Conservation (phyloP, 352 stramenopile species). For the Phytophthora podocarpi region DNA sequence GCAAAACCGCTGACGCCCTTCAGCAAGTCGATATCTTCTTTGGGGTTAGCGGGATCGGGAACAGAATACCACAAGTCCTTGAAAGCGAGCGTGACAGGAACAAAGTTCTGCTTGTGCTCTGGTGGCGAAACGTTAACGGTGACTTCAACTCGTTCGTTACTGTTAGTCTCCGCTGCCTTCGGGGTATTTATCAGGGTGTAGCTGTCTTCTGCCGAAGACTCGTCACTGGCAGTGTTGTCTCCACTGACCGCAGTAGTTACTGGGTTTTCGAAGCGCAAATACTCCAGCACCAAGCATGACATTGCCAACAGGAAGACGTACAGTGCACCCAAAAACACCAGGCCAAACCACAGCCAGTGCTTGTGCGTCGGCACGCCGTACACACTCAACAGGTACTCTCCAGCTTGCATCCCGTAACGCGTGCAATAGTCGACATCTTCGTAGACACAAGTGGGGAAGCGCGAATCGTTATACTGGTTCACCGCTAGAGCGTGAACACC, state of each 20-base stretch:
- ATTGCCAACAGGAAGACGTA: conserved; percentile 35
- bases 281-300: conserved; percentile 25
- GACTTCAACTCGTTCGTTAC: too few relatives aligned
- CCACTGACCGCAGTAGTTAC: too few relatives aligned
- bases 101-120: too few relatives aligned
- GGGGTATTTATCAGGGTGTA: conserved; percentile 12
- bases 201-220: too few relatives aligned
- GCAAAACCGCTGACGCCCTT: conserved; percentile 23
- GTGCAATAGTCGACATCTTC: conserved; percentile 21
- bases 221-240: too few relatives aligned
- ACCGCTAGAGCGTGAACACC: conserved; percentile 17
- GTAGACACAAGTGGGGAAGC: conserved; percentile 27
- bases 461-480: conserved; percentile 27
- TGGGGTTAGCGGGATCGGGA: conserved; percentile 20
- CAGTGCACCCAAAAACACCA: conserved; percentile 23
- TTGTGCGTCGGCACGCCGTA: conserved; percentile 24
- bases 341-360: conserved; percentile 27
- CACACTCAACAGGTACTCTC: conserved; percentile 16
- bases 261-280: conserved; percentile 17
- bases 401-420: conserved; percentile 13
- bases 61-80: conserved; percentile 26
- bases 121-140: too few relatives aligned
- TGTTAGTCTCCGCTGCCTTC: too few relatives aligned
- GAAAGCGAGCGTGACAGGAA: conserved; percentile 20
- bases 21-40: conserved; percentile 22